Evolutionary conservation across 768 basidiomycete species (phyloP), one percentile per base, ranked within the genome.

Genomic region (Pleurotus tuoliensis): DNA sequence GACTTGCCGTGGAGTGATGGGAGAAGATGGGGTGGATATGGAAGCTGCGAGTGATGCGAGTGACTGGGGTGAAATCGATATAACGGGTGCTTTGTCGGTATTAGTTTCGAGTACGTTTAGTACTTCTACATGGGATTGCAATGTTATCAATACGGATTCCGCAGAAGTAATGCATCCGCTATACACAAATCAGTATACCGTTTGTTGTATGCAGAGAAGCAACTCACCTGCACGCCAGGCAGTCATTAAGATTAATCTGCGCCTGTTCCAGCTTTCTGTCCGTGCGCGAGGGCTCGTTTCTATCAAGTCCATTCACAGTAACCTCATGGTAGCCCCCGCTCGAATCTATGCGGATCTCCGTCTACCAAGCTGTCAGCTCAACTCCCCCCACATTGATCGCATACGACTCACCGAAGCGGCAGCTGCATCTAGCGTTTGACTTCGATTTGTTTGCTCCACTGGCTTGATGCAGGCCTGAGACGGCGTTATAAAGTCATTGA

Each of bases 141-240:
- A 79, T 11, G 94, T 94, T 66, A 99, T 97, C 58, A 99, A 82
- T 46, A 98, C 87, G 16, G 94, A 96, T 76, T 99, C 96, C 20
- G 96, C 96, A 39, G 96, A 98, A 3, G 97, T 99, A 64, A 99
- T 98, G 66, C 97, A 99, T 2, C 97, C 97, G 58, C 96, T 97
- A 61, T 11, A 47, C 24, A 40, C 22, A 24, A 24, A 24, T 24
- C 22, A 24, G 22, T 24, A 24, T 24, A 24, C 22, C 22, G 22
- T 24, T 24, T 24, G 22, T 24, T 24, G 2, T 24, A 24, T 24
- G 2, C 22, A 24, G 22, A 24, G 22, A 3, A 3, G 22, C 22
- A 24, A 24, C 3, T 52, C 66, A 92, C 95, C 94, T 97, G 81
- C 97, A 98, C 22, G 97, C 97, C 46, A 99, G 78, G 73, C 97